phyloP scores from a whole-genome alignment of 2,329 filamentous ascomycete species.

The Ceratocystiopsis sp. region DNA sequence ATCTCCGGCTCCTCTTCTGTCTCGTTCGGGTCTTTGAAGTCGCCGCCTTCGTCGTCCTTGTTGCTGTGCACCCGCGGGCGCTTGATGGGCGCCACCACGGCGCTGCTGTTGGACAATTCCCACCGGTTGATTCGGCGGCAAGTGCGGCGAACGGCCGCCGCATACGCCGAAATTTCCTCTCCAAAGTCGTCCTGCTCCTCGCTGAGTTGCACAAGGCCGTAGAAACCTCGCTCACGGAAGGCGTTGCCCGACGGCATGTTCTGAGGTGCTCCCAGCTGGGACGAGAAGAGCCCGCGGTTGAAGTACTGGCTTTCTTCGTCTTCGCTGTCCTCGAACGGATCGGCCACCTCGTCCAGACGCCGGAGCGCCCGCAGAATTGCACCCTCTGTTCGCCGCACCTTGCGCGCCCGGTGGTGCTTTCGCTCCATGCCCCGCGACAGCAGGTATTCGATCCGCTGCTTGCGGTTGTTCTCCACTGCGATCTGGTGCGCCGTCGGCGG shows the following conservation, averaged over 20 bases:
- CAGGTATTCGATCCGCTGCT: slow-evolving; percentile 65
- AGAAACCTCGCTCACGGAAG: slow-evolving; percentile 41
- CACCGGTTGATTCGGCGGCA: slow-evolving; percentile 53
- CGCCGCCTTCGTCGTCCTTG: slow-evolving; percentile 13
- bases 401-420: slow-evolving; percentile 46
- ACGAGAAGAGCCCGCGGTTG: slow-evolving; percentile 12
- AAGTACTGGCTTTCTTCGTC: slow-evolving; percentile 29
- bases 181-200: slow-evolving; percentile 57
- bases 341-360: slow-evolving; percentile 37
- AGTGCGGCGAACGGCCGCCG: slow-evolving; percentile 46
- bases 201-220: slow-evolving; percentile 45
- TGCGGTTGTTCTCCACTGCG: slow-evolving; percentile 62
- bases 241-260: slow-evolving; percentile 11
- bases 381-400: slow-evolving; percentile 45
- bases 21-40: slow-evolving; percentile 16
- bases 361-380: slow-evolving; percentile 49
- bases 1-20: slow-evolving; percentile 15
- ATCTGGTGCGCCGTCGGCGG: slow-evolving; percentile 70
- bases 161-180: slow-evolving; percentile 52
- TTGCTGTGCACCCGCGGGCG: slow-evolving; percentile 12
- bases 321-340: slow-evolving; percentile 46
- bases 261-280: slow-evolving; percentile 6
- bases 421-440: slow-evolving; percentile 56
- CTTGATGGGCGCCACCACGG: slow-evolving; percentile 31
- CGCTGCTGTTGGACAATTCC: slow-evolving; percentile 27